A percentile compares a stretch with the other conserved stretches of the same genome.
Evolutionary conservation across 2,329 filamentous ascomycete species (phyloP).

Genomic region (Zymoseptoria crescenta): DNA sequence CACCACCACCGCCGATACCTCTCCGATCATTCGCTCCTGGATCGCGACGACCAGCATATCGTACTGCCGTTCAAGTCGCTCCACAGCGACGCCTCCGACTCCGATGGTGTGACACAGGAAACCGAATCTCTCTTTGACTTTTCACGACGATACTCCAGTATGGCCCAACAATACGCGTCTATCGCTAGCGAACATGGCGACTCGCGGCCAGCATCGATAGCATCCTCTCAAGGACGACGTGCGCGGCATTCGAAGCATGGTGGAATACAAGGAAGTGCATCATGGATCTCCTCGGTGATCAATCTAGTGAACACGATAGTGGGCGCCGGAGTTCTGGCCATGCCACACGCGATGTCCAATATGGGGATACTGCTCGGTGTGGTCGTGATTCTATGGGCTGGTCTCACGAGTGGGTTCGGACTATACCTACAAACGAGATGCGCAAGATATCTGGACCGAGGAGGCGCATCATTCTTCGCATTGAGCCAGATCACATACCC

Average conservation of each 20-base stretch:
- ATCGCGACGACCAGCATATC: neutral
- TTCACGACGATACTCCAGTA: slow-evolving; percentile 14
- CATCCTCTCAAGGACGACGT: slow-evolving; percentile 44
- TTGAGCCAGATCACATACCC: slow-evolving; percentile 94
- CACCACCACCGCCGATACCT: neutral
- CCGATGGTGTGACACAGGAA: neutral
- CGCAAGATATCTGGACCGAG: slow-evolving; percentile 84
- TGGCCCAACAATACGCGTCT: slow-evolving; percentile 36
- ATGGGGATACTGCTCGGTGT: slow-evolving; percentile 86
- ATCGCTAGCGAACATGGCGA: slow-evolving; percentile 31
- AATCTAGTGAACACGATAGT: slow-evolving; percentile 97
- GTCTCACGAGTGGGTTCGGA: slow-evolving; percentile 79
- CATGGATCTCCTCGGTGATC: slow-evolving; percentile 83
- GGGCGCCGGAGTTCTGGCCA: slow-evolving; percentile 84
- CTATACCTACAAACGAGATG: slow-evolving; percentile 92
- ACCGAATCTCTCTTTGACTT: neutral
- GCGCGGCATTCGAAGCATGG: slow-evolving; percentile 60
- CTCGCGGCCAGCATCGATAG: slow-evolving; percentile 32
- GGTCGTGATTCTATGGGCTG: slow-evolving; percentile 85
- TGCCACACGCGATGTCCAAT: slow-evolving; percentile 92
- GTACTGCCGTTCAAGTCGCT: neutral
- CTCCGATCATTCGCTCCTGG: neutral
- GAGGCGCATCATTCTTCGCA: slow-evolving; percentile 88
- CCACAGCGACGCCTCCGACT: neutral
- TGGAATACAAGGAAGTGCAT: slow-evolving; percentile 64